Evolutionary conservation across 2,329 filamentous ascomycete genomes (phyloP), one percentile per base, ranked within the genome.

Genomic region (Paraphaeosphaeria minitans): DNA sequence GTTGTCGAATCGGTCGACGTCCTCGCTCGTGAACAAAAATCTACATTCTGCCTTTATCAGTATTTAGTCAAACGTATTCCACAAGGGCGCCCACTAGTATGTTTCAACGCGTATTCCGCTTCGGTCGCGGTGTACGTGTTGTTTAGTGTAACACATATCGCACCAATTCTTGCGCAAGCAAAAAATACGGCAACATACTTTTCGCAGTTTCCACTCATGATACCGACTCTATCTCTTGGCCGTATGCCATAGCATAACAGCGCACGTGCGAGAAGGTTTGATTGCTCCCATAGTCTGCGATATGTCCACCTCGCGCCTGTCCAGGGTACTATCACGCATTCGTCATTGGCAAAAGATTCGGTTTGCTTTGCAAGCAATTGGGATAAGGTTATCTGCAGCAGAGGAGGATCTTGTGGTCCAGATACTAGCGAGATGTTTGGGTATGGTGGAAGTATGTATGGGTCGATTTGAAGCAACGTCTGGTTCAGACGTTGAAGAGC

Each of bases 81-180:
- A 16, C 37, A 9, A 12, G 7, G 19, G 41, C 19, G 73, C 80
- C 65, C 77, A 89, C 87, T 86, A 16, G 89, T 87, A 69, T 92
- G 91, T 55, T 84, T 83, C 29, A 93, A 75, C 10, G 88, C 90
- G 74, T 90, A 89, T 72, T 87, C 83, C 49, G 89, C 87, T 76
- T 93, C 90, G 1, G 84, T 85, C 2, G 87, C 83, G 1, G 90
- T 93, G 72, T 93, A 93, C 0, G 90, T 93, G 77, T 92, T 93
- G 78, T 93, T 93, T 64, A 93, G 79, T 46, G 93, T 91, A 29
- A 93, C 90, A 53, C 93, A 80, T 37, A 80, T 75, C 1, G 77
- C 77, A 2, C 79, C 79, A 13, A 81, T 65, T 48, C 77, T 70
- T 42, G 87, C 86, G 12, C 87, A 88, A 3, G 88, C 89, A 65